Conservation (phyloP, 768 basidiomycete species). For the Galerina sulciceps region DNA sequence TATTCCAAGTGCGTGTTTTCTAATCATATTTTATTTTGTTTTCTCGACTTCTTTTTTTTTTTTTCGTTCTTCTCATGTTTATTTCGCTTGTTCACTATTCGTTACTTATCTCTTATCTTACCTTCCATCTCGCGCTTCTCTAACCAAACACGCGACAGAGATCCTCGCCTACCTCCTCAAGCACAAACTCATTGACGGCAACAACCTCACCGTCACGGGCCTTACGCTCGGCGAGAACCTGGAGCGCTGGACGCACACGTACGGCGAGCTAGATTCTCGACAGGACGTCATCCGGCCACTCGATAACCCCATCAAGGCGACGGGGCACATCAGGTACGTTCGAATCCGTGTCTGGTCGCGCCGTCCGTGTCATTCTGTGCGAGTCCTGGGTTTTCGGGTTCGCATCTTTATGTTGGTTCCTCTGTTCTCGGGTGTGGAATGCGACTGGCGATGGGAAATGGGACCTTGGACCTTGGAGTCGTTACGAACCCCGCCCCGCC, state of each 20-base stretch:
- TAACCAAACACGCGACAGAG: slow-evolving; percentile 45
- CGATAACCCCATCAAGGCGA: slow-evolving; percentile 84
- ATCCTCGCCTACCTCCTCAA: slow-evolving; percentile 86
- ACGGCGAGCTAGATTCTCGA: slow-evolving; percentile 72
- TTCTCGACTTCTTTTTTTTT: not conserved
- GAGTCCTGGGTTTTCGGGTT: no score
- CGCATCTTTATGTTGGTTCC: no score
- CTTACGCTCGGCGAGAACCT: slow-evolving; percentile 90
- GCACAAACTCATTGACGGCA: slow-evolving; percentile 87
- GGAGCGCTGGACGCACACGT: slow-evolving; percentile 82
- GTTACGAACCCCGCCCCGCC: slow-evolving; percentile 12
- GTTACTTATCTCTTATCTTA: not conserved
- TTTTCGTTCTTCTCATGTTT: not conserved
- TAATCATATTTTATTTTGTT: slow-evolving; percentile 3
- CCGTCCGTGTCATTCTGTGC: not conserved
- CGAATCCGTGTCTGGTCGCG: slow-evolving; percentile 1
- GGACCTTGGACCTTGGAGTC: not conserved
- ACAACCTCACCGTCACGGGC: slow-evolving; percentile 91
- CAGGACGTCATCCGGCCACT: slow-evolving; percentile 92
- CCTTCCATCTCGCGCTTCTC: not conserved
- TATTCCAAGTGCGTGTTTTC: slow-evolving; percentile 76
- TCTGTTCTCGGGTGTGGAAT: no score
- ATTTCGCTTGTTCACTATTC: not conserved
- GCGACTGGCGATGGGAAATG: no score
- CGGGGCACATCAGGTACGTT: slow-evolving; percentile 85